phyloP scores from a whole-genome alignment of 306 rosid species.

The Ceratonia siliqua region DNA sequence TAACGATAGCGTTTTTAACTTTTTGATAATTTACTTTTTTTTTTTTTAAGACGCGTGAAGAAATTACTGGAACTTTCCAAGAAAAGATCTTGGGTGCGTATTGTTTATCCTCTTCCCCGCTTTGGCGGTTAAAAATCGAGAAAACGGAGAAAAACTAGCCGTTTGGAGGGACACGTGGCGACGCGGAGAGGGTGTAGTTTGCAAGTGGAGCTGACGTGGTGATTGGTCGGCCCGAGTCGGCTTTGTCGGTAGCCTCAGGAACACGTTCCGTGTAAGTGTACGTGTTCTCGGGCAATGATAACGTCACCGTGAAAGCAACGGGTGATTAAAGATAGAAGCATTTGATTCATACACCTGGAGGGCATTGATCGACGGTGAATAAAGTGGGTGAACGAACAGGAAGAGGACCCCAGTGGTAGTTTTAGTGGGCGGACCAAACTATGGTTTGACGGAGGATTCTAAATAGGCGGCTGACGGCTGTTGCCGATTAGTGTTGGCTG shows the following conservation, averaged over 20 bases:
- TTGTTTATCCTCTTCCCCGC: background rate
- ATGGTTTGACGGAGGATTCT: conserved; percentile 38
- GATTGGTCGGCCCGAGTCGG: conserved; percentile 71
- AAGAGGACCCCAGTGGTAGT: background rate
- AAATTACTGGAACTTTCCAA: conserved; percentile 59
- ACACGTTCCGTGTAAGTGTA: conserved; percentile 24
- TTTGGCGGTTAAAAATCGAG: conserved; percentile 56
- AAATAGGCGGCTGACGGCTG: conserved; percentile 43
- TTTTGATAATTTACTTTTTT: background rate
- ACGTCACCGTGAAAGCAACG: background rate
- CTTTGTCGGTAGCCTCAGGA: conserved; percentile 45
- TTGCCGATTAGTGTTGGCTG: background rate
- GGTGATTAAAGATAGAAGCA: background rate
- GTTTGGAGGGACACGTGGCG: conserved; percentile 69
- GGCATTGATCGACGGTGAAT: background rate
- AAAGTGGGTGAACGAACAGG: background rate
- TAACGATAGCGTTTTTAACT: background rate
- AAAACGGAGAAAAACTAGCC: conserved; percentile 60
- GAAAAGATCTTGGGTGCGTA: conserved; percentile 9
- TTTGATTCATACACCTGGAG: conserved; percentile 18
- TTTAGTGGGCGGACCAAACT: background rate
- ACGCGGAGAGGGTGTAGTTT: background rate
- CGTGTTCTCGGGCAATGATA: background rate
- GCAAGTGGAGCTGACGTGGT: conserved; percentile 52
- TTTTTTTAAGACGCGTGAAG: conserved; percentile 33